Conservation (phyloP, 2,329 filamentous ascomycete species). For the Fusarium pseudocircinatum region DNA sequence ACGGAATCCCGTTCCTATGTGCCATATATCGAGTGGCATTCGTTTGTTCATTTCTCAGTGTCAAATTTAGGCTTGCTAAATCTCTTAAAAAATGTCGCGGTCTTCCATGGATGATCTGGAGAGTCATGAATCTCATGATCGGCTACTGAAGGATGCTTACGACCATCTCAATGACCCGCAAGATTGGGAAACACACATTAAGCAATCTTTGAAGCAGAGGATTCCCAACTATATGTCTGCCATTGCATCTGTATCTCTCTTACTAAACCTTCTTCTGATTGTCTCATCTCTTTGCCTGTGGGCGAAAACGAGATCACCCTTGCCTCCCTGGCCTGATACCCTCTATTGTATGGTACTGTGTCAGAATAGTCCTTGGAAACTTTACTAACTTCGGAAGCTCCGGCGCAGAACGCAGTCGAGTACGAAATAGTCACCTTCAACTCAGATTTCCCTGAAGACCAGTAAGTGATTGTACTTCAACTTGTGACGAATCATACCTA, state of each 20-base stretch:
- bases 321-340: not conserved
- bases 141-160: not conserved
- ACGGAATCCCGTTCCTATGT: not conserved
- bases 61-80: rapidly evolving
- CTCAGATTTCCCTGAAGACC: not conserved
- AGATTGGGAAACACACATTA: not conserved
- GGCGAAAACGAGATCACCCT: not conserved
- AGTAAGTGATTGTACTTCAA: not conserved
- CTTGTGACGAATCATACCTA: not conserved
- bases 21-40: not conserved
- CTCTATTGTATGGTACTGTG: not conserved
- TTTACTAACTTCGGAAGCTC: not conserved
- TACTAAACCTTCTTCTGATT: not conserved
- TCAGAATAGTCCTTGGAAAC: rapidly evolving
- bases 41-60: rapidly evolving
- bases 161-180: not conserved
- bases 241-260: not conserved
- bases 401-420: not conserved
- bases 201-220: not conserved
- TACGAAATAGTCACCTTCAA: not conserved
- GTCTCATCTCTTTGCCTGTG: not conserved
- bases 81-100: not conserved
- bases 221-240: no score
- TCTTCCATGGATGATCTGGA: not conserved
- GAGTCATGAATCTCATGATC: not conserved